Percentiles rank a stretch among this genome's conserved stretches.
Evolutionary conservation across 495 filamentous ascomycete genomes (phyloP).

Genomic region (Tuber melanosporum): DNA sequence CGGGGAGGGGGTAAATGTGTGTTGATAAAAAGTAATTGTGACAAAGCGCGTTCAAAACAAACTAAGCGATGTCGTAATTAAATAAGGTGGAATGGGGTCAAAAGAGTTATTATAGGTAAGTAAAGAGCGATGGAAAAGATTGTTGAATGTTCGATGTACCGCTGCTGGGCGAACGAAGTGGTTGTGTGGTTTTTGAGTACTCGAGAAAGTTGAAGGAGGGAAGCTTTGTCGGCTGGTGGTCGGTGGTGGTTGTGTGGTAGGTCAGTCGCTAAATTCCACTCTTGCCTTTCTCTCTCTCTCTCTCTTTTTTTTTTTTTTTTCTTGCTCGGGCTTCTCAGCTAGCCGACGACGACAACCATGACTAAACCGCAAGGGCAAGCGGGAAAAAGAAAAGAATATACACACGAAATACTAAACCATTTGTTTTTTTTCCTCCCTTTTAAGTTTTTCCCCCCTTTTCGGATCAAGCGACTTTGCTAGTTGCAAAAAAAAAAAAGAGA

Average conservation of each 20-base stretch:
- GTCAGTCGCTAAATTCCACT: not conserved
- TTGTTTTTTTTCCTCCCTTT: not conserved
- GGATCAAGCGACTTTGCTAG: not conserved
- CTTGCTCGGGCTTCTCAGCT: not conserved
- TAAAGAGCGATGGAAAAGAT: not conserved
- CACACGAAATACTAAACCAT: not conserved
- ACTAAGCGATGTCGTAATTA: slow-evolving; percentile 5
- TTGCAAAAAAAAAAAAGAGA: not conserved
- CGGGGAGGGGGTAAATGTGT: slow-evolving; percentile 9
- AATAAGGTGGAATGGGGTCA: not conserved
- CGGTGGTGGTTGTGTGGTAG: not conserved
- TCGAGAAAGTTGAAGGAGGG: slow-evolving; percentile 1
- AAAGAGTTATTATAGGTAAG: not conserved
- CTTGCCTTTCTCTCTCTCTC: not conserved
- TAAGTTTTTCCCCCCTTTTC: not conserved
- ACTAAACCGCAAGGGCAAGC: not conserved
- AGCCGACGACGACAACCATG: not conserved
- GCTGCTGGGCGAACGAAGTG: not conserved
- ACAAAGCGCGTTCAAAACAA: slow-evolving; percentile 7
- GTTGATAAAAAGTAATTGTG: slow-evolving; percentile 3
- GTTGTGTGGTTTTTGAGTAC: not conserved
- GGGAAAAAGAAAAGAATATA: not conserved
- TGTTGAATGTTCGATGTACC: not conserved
- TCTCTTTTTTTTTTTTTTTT: not conserved
- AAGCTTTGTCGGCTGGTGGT: slow-evolving; percentile 1